Conservation (phyloP, 768 basidiomycete genomes). For the Amyloporia xantha region DNA sequence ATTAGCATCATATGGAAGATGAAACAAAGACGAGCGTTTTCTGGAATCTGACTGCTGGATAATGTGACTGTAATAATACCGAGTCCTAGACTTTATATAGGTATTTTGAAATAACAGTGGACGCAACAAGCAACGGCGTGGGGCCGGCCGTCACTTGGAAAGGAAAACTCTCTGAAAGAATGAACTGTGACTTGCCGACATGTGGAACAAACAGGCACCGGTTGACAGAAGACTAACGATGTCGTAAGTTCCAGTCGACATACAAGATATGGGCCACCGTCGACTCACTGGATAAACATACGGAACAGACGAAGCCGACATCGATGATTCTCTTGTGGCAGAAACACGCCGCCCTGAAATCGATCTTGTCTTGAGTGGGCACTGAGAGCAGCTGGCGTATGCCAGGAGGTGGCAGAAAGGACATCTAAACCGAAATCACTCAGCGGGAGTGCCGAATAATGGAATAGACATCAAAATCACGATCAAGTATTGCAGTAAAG, state of each 20-base stretch:
- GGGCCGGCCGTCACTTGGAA: too few relatives aligned
- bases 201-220: slow-evolving; percentile 88
- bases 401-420: slow-evolving; percentile 64
- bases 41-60: too few relatives aligned
- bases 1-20: background rate
- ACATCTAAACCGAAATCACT: slow-evolving; percentile 58
- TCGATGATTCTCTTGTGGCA: slow-evolving; percentile 98
- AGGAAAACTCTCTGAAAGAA: background rate
- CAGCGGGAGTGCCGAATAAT: slow-evolving; percentile 19
- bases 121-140: too few relatives aligned
- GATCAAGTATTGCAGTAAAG: slow-evolving; percentile 87
- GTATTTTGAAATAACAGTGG: too few relatives aligned
- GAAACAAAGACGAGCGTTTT: background rate
- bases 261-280: background rate
- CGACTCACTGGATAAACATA: slow-evolving; percentile 87
- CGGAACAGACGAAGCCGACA: slow-evolving; percentile 97
- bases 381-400: slow-evolving; percentile 74
- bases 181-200: slow-evolving; percentile 77
- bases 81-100: too few relatives aligned
- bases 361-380: slow-evolving; percentile 91
- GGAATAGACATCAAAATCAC: slow-evolving; percentile 32
- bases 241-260: background rate
- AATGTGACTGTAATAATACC: too few relatives aligned
- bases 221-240: slow-evolving; percentile 81
- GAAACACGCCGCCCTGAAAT: slow-evolving; percentile 97